Evolutionary conservation across 768 basidiomycete genomes (phyloP), one percentile per base, ranked within the genome.

Genomic region (Lepiota subincarnata): DNA sequence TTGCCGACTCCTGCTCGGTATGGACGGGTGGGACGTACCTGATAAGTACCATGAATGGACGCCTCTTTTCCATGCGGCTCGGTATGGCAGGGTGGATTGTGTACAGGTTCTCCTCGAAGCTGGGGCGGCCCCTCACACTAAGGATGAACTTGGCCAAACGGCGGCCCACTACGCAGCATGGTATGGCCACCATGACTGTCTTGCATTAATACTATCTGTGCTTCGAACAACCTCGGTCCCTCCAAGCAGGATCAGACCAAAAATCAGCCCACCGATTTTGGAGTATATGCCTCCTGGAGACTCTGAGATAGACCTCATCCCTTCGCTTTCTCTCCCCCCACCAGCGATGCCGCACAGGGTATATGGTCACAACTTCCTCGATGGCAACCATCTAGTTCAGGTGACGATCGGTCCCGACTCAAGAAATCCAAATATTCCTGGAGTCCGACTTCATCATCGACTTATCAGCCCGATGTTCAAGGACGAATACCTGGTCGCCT

Each of bases 11-110:
- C 80, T 99, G 31, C 72, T 93, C 3, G 74, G 74, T 26, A 82
- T 82, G 37, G 86, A 83, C 45, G 92, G 85, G 36, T 92, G 86
- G 84, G 92, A 92, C 68, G 77, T 81, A 6, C 84, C 87, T 1
- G 97, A 99, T 77, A 98, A 95, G 70, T 98, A 96, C 68, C 89
- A 96, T 64, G 92, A 97, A 66, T 98, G 96, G 93, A 98, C 95
- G 6, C 97, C 97, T 20, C 77, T 98, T 40, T 93, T 95, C 64
- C 95, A 98, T 68, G 93, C 97, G 2, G 87, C 94, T 4, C 86
- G 92, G 35, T 87, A 92, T 57, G 94, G 95, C 1, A 87, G 85
- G 58, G 69, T 77, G 14, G 74, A 75, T 6, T 96, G 90, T 63
- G 80, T 98, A 38, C 71, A 73, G 36, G 77, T 89, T n/a, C 78